Evolutionary conservation across 1,284 basidiomycete genomes (phyloP), one percentile per base, ranked within the genome.

Genomic region (Porogramme epimiltina): DNA sequence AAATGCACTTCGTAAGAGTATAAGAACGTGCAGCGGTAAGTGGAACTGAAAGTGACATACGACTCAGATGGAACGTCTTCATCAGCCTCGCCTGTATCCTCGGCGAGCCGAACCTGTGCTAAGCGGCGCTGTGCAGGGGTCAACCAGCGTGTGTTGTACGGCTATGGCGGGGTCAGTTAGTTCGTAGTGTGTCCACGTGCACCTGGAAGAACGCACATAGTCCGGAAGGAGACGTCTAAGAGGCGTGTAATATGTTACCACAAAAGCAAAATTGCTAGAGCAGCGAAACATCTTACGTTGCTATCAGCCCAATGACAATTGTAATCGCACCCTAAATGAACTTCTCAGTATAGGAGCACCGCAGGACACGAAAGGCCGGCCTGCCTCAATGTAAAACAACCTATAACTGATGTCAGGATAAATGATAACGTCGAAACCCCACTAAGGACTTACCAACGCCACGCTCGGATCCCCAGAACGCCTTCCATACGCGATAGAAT

Each of bases 71-170:
- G 64, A 38, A 75, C 75, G 59, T 86, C 85, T 55, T 79, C 69
- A 56, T 88, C 85, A 0, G 83, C 82, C 68, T 87, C 86, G 2
- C 87, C 87, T n/a, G 80, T 82, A 64, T 91, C 89, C 64, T 91
- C 88, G 0, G 85, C 78, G 25, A 92, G 76, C 6, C 90, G 81
- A 0, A 82, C 80, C 62, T 87, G 85, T 2, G 88, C 89, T 15
- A 92, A 74, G 8, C 77, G 76, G 15, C 77, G 73, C 61, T 92
- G 85, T 6, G 74, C 72, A 1, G 72, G 68, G n/a, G 77, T 70
- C 55, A 91, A 70, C 76, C 88, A 89, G 31, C 77, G 73, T 1
- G 87, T 89, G 60, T 90, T 90, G 47, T 79, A 64, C 1, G 84
- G 82, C 82, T 85, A 53, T 18, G 38, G 8, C n/a, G n/a, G n/a